These are phyloP conservation scores for Odonthalia washingtoniensis DNA, from an alignment of 31 red algal genomes.

Conservation along the genomic window DNA sequence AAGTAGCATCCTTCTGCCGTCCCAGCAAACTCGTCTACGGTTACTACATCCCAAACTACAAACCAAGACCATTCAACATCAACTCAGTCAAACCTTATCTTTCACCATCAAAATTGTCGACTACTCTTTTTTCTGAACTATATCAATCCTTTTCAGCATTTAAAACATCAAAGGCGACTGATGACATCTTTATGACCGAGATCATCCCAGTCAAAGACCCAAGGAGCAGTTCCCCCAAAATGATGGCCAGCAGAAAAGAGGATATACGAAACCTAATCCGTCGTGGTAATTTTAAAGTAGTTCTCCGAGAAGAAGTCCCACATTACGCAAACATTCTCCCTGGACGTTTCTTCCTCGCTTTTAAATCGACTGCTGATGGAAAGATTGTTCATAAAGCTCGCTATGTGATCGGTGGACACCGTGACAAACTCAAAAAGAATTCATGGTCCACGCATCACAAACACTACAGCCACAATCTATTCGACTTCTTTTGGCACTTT, in stretches of 20 bases:
- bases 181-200: constrained; percentile 5
- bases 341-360: neutral
- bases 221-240: neutral
- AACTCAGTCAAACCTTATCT: neutral
- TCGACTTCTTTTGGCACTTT: neutral
- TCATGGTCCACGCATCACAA: neutral
- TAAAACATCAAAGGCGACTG: neutral
- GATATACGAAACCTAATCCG: neutral
- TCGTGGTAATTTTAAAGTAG: constrained; percentile 15
- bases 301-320: constrained; percentile 10
- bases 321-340: constrained; percentile 13
- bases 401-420: constrained; percentile 18
- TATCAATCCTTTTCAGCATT: neutral
- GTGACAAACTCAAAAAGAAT: constrained; percentile 26
- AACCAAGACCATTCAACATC: too few species aligned
- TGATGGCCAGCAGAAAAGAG: constrained; percentile 9
- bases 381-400: constrained; percentile 14
- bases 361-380: constrained; percentile 4
- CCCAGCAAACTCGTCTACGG: constrained; percentile 25
- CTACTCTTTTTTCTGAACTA: neutral
- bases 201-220: neutral
- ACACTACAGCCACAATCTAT: neutral
- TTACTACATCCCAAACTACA: neutral
- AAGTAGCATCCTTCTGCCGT: neutral
- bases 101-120: neutral